Evolutionary conservation across 116 monocot species (phyloP).

Genomic region (Zostera marina): DNA sequence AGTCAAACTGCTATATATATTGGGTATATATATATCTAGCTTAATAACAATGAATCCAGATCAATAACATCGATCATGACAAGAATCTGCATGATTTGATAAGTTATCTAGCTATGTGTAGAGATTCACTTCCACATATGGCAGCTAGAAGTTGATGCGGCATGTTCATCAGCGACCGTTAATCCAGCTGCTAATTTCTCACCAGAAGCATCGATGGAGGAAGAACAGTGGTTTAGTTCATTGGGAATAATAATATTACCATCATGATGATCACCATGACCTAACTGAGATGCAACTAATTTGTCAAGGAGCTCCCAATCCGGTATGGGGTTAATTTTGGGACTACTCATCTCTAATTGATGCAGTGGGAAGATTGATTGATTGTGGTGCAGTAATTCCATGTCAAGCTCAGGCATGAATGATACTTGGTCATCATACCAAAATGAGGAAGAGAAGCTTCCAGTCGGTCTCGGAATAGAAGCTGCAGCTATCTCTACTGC

Average conservation of each 20-base stretch:
- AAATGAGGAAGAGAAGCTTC: not conserved
- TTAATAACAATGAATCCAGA: too few relatives aligned
- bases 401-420: conserved; percentile 34
- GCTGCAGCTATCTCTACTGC: conserved; percentile 7
- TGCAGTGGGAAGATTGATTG: conserved; percentile 47
- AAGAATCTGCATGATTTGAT: too few relatives aligned
- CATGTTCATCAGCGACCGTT: not conserved
- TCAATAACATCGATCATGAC: too few relatives aligned
- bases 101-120: too few relatives aligned
- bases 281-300: conserved; percentile 49
- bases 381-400: conserved; percentile 8
- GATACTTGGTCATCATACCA: conserved; percentile 13
- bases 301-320: conserved; percentile 80
- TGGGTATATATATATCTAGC: too few relatives aligned
- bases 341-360: conserved; percentile 51
- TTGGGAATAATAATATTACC: not conserved
- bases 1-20: too few relatives aligned
- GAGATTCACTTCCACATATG: conserved; percentile 7
- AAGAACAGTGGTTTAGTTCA: not conserved
- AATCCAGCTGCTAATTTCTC: not conserved
- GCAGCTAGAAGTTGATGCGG: conserved; percentile 6
- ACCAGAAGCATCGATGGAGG: not conserved
- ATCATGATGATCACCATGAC: conserved; percentile 1
- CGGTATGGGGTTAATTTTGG: conserved; percentile 19
- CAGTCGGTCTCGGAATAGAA: conserved; percentile 10